Evolutionary conservation across 164 flowering plant genomes (phyloP), one percentile per base, ranked within the genome.

Genomic region (Taxillus chinensis): DNA sequence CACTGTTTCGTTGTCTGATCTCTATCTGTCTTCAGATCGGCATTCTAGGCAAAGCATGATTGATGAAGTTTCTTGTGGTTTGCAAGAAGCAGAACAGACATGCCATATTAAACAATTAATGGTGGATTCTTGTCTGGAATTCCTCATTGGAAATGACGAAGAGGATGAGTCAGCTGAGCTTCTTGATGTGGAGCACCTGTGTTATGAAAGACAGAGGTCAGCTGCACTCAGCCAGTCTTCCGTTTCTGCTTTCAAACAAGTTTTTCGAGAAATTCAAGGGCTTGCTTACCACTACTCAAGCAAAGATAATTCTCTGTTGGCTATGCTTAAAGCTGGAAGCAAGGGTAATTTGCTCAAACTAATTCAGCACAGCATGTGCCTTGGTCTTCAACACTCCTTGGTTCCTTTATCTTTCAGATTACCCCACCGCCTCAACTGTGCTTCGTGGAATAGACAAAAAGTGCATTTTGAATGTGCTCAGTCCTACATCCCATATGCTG

Each of bases 311-410:
- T 77, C 96, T 3, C 67, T 95, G 65, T 39, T 95, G 64, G 72
- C 83, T 16, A 95, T 91, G 96, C 62, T 79, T 27, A 83, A 79
- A 60, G 82, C 97, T 42, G 97, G 99, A 45, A 95, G 99, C 79
- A 89, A 87, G 73, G 96, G 97, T 49, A 91, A 69, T 68, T 45
- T 89, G 65, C 67, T 65, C 67, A 85, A 82, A 63, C 63, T 89
- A 45, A 87, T 78, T 53, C 93, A 95, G 73, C 97, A 95, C 45
- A 69, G 86, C 67, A 70, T 86, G 74, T 89, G 95, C 59, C 77
- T 95, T 68, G 99, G 99, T 39, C 68, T 87, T 68, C 96, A 89
- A 65, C 78, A 83, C 54, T 75, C 95, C 37, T 57, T 77, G 65
- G 74, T 77, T 62, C 80, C 87, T 13, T 61, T 89, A 60, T 75